A percentile compares a stretch with the other conserved stretches of the same genome.
These are phyloP conservation scores for Talaromyces proteolyticus DNA, from an alignment of 495 filamentous ascomycete genomes.

Conservation along the genomic window DNA sequence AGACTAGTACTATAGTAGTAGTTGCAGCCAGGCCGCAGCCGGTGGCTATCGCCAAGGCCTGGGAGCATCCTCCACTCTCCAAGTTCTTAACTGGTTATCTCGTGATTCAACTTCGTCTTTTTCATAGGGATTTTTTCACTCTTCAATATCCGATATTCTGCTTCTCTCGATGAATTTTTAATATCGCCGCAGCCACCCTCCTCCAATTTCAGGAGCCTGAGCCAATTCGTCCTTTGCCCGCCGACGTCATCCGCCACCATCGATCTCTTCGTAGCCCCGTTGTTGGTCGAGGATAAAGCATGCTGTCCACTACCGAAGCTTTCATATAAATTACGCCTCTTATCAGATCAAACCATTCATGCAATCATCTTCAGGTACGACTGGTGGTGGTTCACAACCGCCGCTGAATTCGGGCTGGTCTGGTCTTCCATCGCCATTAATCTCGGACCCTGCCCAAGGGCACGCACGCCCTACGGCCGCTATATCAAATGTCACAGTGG, in stretches of 20 bases:
- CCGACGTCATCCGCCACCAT: conserved; percentile 8
- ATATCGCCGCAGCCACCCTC: no score
- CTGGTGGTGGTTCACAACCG: background rate
- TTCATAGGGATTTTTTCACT: no score
- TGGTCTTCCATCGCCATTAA: background rate
- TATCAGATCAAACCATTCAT: background rate
- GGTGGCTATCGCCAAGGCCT: no score
- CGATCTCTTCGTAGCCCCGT: background rate
- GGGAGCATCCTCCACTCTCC: no score
- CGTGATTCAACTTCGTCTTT: no score
- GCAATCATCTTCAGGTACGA: background rate
- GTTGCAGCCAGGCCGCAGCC: no score
- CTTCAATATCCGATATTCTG: no score
- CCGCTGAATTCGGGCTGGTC: background rate
- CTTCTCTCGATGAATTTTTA: no score
- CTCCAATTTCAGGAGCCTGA: no score
- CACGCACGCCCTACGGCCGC: conserved; percentile 1
- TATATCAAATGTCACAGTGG: background rate
- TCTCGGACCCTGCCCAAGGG: background rate
- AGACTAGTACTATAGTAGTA: no score
- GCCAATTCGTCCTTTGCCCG: background rate
- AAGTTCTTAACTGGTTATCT: no score
- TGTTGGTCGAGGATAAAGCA: background rate
- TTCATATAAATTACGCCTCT: background rate
- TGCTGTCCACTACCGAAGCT: background rate